These are phyloP conservation scores for Tripterygium wilfordii DNA, from an alignment of 177 flowering plant genomes.

Conservation along the genomic window DNA sequence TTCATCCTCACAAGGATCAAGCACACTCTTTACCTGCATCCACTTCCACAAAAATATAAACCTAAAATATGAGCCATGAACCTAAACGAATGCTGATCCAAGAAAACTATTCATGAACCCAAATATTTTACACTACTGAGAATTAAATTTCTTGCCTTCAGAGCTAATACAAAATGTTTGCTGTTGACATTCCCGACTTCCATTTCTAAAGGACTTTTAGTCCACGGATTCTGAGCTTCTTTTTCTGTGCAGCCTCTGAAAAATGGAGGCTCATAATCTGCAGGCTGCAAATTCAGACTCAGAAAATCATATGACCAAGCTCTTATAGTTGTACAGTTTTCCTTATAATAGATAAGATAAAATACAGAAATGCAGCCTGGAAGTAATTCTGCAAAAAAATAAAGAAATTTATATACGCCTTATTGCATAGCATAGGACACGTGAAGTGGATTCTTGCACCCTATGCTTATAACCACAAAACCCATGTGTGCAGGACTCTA, in stretches of 20 bases:
- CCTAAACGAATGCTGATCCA: not conserved
- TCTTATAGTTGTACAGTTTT: too few species aligned
- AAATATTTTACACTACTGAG: too few species aligned
- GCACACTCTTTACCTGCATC: constrained; percentile 82
- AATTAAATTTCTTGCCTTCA: constrained; percentile 48
- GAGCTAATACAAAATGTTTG: constrained; percentile 82
- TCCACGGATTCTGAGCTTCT: constrained; percentile 73
- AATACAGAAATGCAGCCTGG: too few species aligned
- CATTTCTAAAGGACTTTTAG: constrained; percentile 72
- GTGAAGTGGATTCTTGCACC: too few species aligned
- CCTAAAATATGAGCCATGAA: not conserved
- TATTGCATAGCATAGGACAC: too few species aligned
- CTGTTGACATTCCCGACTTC: constrained; percentile 95
- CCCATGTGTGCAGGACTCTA: too few species aligned
- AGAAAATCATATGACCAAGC: too few species aligned
- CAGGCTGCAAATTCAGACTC: constrained; percentile 67
- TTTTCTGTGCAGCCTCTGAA: constrained; percentile 74
- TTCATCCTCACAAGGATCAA: constrained; percentile 96
- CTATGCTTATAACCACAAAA: too few species aligned
- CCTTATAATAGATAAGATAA: too few species aligned
- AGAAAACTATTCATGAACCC: too few species aligned
- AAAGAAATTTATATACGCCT: not conserved
- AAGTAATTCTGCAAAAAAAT: too few species aligned
- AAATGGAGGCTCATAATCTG: constrained; percentile 94
- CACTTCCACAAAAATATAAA: not conserved